Base-by-base conservation (phyloP, 169 alveolate genomes). In the Miamiensis avidus region DNA sequence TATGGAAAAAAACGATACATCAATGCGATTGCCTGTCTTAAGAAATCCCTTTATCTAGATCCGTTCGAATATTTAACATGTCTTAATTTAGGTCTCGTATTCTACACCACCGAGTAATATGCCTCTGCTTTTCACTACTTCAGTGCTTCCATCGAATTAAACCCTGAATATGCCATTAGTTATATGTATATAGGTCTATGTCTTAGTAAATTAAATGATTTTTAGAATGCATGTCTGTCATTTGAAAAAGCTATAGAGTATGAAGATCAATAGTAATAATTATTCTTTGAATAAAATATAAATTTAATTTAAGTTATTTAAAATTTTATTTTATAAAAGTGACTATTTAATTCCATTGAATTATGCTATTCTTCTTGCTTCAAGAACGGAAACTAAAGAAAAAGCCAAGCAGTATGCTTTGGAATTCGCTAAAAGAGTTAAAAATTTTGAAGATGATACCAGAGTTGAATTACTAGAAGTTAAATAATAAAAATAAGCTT, bases 11-110 rank as follows among this genome's bases (percentile, higher is more conserved):
- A 91, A 74, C 94, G 96, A 91, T 91, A 88, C 82, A 96, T 96
- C 20, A 97, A 97, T 28, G 96, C 98, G 0, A 89, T 96, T 0
- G 97, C 98, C 26, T 96, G 98, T 75, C 83, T 97, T 78, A 96
- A 95, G 88, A 92, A 95, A 78, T 98, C 99, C 0, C 89, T 96
- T 28, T 96, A 95, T 87, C 88, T 96, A 79, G 97, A 95, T 72
- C 99, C 98, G 28, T 95, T 96, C 89, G 97, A 96, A 81, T 96
- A 98, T 97, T 95, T 93, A 28, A 94, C 95, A 29, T 91, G 97
- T 30, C 96, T 93, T 87, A 97, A 97, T 85, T 82, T 97, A 64
- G 99, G 99, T 1, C 90, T 97, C 34, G 98, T 94, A 34, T 95
- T 96, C 87, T 83, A 95, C 82, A 91, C 90, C 76, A 93, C 94